Evolutionary conservation across 106 monocot species (phyloP), one percentile per base, ranked within the genome.

Genomic region (Posidonia australis): DNA sequence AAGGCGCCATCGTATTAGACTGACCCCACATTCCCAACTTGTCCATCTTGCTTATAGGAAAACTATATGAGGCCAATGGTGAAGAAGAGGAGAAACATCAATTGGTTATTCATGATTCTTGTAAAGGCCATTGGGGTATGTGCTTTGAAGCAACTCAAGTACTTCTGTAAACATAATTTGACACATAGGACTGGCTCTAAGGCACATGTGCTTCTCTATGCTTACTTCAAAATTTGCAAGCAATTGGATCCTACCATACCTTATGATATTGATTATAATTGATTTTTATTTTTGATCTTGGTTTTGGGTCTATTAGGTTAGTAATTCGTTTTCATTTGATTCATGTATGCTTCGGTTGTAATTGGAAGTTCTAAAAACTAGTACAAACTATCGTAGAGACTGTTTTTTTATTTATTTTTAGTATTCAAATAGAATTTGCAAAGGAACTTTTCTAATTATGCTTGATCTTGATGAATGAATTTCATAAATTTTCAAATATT

Each of bases 31-130:
- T 52, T 62, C 16, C 69, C 62, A n/a, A 13, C 27, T 10, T 84
- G 83, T 42, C 27, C 9, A 1, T 3, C 16, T 0, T 84, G 83
- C 63, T 14, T 28, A 6, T 44, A 32, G 31, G 18, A 28, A 10
- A 51, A 49, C 45, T 48, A 60, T 46, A 11, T 84, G 62, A 49
- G 43, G 58, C 83, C 80, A 9, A 65, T 73, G 30, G 22, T 80
- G 17, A 24, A 66, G 0, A 55, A 70, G 58, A 74, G 65, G 49
- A 5, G 30, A 21, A 22, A 31, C 17, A 74, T 77, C 65, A 80
- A 84, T 56, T 84, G 83, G 83, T 60, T 84, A 42, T 84, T 84
- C 58, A 13, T 84, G 66, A 42, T 84, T 23, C 61, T 84, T 0
- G 77, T 54, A 3, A 63, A 80, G 69, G 59, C 52, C 28, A 22